A percentile compares a stretch with the other conserved stretches of the same genome.
These are phyloP conservation scores for Incumbomyces delicatus DNA, from an alignment of 2,329 filamentous ascomycete genomes.

Conservation along the genomic window DNA sequence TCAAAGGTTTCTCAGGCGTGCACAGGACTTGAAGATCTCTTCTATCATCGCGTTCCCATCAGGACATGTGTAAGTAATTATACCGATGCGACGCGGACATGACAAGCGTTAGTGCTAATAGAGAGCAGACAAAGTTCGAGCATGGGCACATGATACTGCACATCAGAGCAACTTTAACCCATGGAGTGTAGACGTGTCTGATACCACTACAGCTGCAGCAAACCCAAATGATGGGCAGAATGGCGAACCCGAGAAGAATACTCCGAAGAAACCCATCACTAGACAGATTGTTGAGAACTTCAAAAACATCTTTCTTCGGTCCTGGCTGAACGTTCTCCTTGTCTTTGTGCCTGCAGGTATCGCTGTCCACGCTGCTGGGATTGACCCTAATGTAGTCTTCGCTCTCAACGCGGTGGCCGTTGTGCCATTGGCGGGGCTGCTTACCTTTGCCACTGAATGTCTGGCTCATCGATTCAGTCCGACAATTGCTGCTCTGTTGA, in stretches of 20 bases:
- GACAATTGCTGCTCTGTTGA: constrained; percentile 76
- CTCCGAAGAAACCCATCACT: constrained; percentile 11
- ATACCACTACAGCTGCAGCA: background rate
- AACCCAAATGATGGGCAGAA: constrained; percentile 1
- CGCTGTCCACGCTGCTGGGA: constrained; percentile 54
- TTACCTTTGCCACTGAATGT: constrained; percentile 86
- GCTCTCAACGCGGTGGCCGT: constrained; percentile 90
- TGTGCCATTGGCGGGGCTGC: constrained; percentile 74
- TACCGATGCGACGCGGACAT: too few species aligned
- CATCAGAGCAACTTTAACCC: constrained; percentile 19
- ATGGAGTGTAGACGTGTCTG: constrained; percentile 9
- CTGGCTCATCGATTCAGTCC: constrained; percentile 65
- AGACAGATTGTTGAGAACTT: constrained; percentile 12
- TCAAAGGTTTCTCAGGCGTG: too few species aligned
- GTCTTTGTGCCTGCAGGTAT: constrained; percentile 73
- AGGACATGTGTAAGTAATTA: too few species aligned
- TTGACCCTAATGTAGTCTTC: constrained; percentile 59
- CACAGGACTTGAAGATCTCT: too few species aligned
- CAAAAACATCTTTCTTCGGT: constrained; percentile 64
- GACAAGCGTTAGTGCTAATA: too few species aligned
- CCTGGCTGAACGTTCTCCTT: constrained; percentile 77
- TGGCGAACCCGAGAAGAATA: constrained; percentile 9
- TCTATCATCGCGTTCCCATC: too few species aligned
- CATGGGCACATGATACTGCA: constrained; percentile 18
- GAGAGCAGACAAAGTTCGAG: constrained; percentile 8